phyloP scores from a whole-genome alignment of 2,329 filamentous ascomycete genomes.

The Diplodia scrobiculata region DNA sequence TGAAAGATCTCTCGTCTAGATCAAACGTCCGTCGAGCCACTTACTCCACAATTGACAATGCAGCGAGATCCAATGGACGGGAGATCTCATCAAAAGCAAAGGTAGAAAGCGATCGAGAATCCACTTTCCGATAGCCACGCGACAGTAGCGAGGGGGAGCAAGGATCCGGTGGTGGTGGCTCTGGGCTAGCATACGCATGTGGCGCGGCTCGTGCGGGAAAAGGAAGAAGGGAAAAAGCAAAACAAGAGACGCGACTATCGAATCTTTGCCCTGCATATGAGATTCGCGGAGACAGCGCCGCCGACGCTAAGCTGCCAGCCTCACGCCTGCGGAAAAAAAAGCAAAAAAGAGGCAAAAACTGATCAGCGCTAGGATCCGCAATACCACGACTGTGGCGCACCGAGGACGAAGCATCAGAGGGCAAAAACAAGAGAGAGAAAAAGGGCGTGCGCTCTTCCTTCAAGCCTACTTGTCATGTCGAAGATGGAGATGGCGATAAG shows the following conservation, averaged over 20 bases:
- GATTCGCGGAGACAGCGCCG: not conserved
- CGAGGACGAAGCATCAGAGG: not conserved
- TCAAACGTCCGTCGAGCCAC: not conserved
- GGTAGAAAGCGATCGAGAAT: not conserved
- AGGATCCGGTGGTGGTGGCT: not conserved
- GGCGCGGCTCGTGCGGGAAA: not conserved
- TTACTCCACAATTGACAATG: not conserved
- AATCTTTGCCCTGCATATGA: not conserved
- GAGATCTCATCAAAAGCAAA: not conserved
- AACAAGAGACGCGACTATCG: not conserved
- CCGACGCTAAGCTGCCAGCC: not conserved
- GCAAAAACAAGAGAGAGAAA: not conserved
- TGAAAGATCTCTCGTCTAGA: not conserved
- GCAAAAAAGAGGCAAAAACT: not conserved
- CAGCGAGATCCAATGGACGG: not conserved
- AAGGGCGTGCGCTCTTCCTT: not conserved
- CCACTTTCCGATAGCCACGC: not conserved
- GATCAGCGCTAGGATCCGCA: not conserved
- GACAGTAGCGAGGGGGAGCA: not conserved
- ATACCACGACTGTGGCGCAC: not conserved
- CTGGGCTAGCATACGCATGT: not conserved
- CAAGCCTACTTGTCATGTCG: not conserved
- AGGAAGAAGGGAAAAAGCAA: not conserved
- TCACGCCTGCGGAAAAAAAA: not conserved
- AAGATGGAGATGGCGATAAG: not conserved